Conservation (phyloP, 768 basidiomycete genomes). For the Hortiboletus campestris region DNA sequence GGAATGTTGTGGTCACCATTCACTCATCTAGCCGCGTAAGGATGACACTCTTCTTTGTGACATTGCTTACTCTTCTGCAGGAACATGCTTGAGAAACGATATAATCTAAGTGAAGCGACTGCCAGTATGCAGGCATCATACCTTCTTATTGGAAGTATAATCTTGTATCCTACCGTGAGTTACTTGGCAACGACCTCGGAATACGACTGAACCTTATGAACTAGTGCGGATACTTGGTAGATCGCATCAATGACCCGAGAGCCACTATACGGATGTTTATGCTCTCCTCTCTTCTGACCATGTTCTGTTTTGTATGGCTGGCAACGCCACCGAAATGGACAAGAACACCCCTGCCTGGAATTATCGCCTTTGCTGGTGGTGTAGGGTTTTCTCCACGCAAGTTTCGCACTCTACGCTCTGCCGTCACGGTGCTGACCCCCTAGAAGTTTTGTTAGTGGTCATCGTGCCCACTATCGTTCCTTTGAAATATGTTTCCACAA, state of each 20-base stretch:
- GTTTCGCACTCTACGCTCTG: background rate
- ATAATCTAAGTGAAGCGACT: slow-evolving; percentile 53
- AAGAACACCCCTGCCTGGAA: slow-evolving; percentile 55
- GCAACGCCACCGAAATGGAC: slow-evolving; percentile 58
- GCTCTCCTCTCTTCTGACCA: slow-evolving; percentile 57
- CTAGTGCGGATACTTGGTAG: slow-evolving; percentile 67
- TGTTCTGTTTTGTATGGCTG: slow-evolving; percentile 66
- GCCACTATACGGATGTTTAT: slow-evolving; percentile 58
- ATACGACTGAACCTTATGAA: background rate
- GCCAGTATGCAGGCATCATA: slow-evolving; percentile 69
- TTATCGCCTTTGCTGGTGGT: slow-evolving; percentile 60
- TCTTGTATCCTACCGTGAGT: slow-evolving; percentile 69
- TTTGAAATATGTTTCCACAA: slow-evolving; percentile 72
- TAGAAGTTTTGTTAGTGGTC: slow-evolving; percentile 65
- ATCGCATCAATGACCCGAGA: slow-evolving; percentile 53
- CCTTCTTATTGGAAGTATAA: slow-evolving; percentile 63
- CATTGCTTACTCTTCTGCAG: slow-evolving; percentile 34
- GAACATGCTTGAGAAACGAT: slow-evolving; percentile 72
- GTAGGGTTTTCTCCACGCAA: slow-evolving; percentile 72
- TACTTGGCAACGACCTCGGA: background rate
- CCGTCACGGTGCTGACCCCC: slow-evolving; percentile 2
- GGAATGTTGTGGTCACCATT: slow-evolving; percentile 79
- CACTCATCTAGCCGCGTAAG: slow-evolving; percentile 72
- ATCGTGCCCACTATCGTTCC: slow-evolving; percentile 73
- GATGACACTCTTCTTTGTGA: slow-evolving; percentile 1